Base-by-base conservation (phyloP, 2,329 filamentous ascomycete genomes). In the Dryadomyces quercivorus region DNA sequence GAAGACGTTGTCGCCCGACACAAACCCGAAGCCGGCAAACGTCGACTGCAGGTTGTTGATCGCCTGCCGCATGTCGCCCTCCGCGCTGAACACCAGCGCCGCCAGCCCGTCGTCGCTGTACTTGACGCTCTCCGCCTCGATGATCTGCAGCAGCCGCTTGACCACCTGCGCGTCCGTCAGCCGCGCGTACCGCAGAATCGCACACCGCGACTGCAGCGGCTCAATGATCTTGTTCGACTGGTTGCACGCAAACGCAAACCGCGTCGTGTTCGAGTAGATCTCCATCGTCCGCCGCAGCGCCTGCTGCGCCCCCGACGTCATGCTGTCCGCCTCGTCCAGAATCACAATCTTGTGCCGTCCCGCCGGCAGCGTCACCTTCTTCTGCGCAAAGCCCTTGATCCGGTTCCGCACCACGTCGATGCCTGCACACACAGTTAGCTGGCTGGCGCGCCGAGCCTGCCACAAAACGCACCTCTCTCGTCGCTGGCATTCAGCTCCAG, bases 151-250 rank as follows among this genome's bases (percentile, higher is more conserved):
- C 58, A 98, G 70, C 44, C 93, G 81, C 73, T 92, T 91, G 52
- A 96, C 89, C 26, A 98, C 83, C 68, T 98, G 92, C 13, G 81
- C 85, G 66, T 98, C 93, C 2, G 92, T 96, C 60, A 98, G 77
- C 55, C 92, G 85, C 36, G 91, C 85, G 70, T 96, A 98, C 57
- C 93, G 85, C 54, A 98, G 79, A 66, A 98, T 97, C 20, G 93
- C 93, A 67, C 93, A 98, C 63, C 93, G 83, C 18, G 91, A 96
- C 69, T 98, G 93, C 52, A 98, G 76, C n/a, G 93, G 93, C 70
- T 98, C 93, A 69, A 98, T 98, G 66, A 98, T 97, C 72, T 97
- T 98, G 75, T 97, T 98, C 59, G 87, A 93, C 73, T 95, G 89
- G 69, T 98, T 98, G 76, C 93, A 98, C 2, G 93, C 93, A 65